Evolutionary conservation across 1,284 basidiomycete species (phyloP).

Genomic region (Ceratobasidium theobromae): DNA sequence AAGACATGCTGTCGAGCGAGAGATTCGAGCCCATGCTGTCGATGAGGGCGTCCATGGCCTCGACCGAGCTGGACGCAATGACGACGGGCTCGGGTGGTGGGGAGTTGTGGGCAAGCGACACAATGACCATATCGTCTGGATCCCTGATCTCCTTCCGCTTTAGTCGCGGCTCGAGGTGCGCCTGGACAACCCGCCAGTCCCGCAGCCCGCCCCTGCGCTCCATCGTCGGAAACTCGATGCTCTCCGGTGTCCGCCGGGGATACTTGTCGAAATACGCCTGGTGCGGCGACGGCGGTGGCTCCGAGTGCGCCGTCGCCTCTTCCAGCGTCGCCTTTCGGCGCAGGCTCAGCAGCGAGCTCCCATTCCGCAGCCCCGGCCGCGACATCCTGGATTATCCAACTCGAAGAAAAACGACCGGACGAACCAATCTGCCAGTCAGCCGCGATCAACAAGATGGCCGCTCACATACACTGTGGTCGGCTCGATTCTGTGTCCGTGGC

Average conservation of each 20-base stretch:
- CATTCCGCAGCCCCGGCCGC: not conserved
- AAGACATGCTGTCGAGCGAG: conserved; percentile 43
- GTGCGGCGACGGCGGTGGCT: conserved; percentile 33
- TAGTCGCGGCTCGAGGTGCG: conserved; percentile 9
- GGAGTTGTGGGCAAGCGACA: conserved; percentile 31
- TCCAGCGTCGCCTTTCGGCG: too few relatives aligned
- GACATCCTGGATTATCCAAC: too few relatives aligned
- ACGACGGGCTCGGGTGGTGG: conserved; percentile 56
- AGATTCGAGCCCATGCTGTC: conserved; percentile 74
- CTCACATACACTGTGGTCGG: not conserved
- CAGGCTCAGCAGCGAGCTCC: not conserved
- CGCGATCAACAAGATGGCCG: not conserved
- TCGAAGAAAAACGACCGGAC: not conserved
- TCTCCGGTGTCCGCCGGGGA: conserved; percentile 30
- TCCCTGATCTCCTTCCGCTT: conserved; percentile 18
- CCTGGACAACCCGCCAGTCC: conserved; percentile 29
- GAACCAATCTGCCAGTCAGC: too few relatives aligned
- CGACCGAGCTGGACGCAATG: conserved; percentile 71
- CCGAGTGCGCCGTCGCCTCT: too few relatives aligned
- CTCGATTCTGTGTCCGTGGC: not conserved
- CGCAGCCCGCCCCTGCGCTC: not conserved
- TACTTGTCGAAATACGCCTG: conserved; percentile 37
- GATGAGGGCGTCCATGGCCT: conserved; percentile 81
- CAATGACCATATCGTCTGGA: conserved; percentile 29
- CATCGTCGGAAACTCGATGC: conserved; percentile 24